Percentiles rank a stretch among this genome's conserved stretches.
Evolutionary conservation across 1,284 basidiomycete genomes (phyloP).

Genomic region (Phlebopus sp.): DNA sequence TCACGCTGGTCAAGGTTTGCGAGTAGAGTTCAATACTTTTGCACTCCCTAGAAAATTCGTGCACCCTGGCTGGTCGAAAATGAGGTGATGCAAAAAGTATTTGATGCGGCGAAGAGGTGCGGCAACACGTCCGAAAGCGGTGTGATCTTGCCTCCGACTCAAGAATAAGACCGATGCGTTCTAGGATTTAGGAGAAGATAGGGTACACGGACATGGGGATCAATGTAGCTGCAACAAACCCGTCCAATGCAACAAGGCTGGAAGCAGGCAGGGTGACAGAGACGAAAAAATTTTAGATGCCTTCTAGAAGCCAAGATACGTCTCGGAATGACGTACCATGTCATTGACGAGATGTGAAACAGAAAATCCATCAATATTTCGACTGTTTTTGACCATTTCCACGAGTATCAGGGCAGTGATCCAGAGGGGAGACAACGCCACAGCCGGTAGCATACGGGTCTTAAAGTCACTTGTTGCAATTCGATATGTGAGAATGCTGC

Average conservation of each 20-base stretch:
- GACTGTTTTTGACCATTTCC: not conserved
- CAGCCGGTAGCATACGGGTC: conserved; percentile 6
- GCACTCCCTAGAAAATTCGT: conserved; percentile 8
- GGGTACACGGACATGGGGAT: too few species aligned
- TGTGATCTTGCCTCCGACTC: not conserved
- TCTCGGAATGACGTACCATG: conserved; percentile 5
- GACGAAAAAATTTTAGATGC: conserved; percentile 4
- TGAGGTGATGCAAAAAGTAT: conserved; percentile 1
- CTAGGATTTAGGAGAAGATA: too few species aligned
- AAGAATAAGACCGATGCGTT: too few species aligned
- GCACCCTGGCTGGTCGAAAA: conserved; percentile 1
- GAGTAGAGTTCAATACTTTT: conserved; percentile 18
- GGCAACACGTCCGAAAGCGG: not conserved
- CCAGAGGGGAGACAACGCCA: conserved; percentile 8
- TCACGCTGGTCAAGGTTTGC: conserved; percentile 8
- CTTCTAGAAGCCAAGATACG: conserved; percentile 4
- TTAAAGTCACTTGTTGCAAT: conserved; percentile 3
- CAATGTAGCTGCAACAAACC: too few species aligned
- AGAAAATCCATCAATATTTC: conserved; percentile 8
- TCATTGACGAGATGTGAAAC: conserved; percentile 4
- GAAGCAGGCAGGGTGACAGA: too few species aligned
- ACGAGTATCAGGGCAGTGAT: conserved; percentile 23
- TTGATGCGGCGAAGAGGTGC: not conserved
- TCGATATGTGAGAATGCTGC: conserved; percentile 14
- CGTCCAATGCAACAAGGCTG: too few species aligned